Percentiles rank a stretch among this genome's conserved stretches.
phyloP scores from a whole-genome alignment of 73 alveolate species.

The Tetrahymena thermophila region DNA sequence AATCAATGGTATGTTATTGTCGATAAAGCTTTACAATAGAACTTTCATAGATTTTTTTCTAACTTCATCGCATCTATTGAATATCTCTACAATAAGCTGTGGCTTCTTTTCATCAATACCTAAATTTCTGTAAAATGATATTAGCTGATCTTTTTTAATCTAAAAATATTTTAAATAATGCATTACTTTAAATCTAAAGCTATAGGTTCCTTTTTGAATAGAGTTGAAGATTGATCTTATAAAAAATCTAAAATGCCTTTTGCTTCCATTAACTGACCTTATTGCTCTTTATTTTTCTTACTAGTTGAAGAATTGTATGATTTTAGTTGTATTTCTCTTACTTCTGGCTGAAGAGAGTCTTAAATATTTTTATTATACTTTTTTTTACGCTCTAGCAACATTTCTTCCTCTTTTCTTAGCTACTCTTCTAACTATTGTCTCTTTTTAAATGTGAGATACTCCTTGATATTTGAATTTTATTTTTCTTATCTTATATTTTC shows the following conservation, averaged over 20 bases:
- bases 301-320: conserved; percentile 37
- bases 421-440: conserved; percentile 32
- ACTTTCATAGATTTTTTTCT: conserved; percentile 31
- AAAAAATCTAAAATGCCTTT: conserved; percentile 43
- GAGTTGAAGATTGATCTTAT: conserved; percentile 27
- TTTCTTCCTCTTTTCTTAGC: conserved; percentile 34
- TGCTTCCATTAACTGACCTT: conserved; percentile 28
- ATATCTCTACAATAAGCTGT: not conserved
- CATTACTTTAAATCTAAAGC: conserved; percentile 7
- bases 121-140: not conserved
- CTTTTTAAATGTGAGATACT: conserved; percentile 15
- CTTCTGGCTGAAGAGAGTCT: conserved; percentile 27
- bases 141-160: not conserved
- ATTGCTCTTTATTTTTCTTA: conserved; percentile 30
- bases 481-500: conserved; percentile 30
- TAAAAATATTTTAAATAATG: not conserved
- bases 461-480: conserved; percentile 33
- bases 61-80: conserved; percentile 41
- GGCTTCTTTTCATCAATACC: not conserved
- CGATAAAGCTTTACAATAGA: conserved; percentile 9
- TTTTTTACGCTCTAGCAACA: conserved; percentile 20
- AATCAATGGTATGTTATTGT: conserved; percentile 6
- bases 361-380: conserved; percentile 28
- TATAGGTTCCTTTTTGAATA: conserved; percentile 37
- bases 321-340: conserved; percentile 30